Evolutionary conservation across 108 stramenopile genomes (phyloP), one percentile per base, ranked within the genome.

Genomic region (Pseudonitzschia delicatissima): DNA sequence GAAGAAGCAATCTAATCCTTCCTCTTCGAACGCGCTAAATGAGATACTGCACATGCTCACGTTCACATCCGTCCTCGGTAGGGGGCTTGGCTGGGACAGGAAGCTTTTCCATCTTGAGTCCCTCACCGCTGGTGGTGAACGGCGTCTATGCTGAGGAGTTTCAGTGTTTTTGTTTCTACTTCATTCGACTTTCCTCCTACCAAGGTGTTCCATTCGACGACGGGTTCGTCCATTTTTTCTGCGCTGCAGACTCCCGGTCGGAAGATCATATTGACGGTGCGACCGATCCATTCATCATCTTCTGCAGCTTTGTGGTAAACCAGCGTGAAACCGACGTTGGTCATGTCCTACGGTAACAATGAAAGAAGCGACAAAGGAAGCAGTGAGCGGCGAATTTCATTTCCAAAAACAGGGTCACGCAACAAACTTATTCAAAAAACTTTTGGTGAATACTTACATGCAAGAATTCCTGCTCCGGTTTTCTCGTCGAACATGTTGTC

Each of bases 191-290:
- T 64, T 15, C 82, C 82, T 29, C 77, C 78, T 6, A 60, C 72
- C 62, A 88, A 23, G 0, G 72, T 76, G 1, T 83, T 71, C 91
- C 91, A 92, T 61, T 74, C 77, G 29, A 92, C 32, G 4, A 45
- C 74, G n/a, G 91, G 91, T n/a, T n/a, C n/a, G n/a, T n/a, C n/a
- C n/a, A n/a, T n/a, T n/a, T n/a, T n/a, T n/a, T n/a, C n/a, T n/a
- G 13, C 47, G 2, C 21, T 23, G 47, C 1, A 64, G n/a, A 70
- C 37, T 11, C 87, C 87, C 12, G 75, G 82, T 39, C 76, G 71
- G 4, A 83, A 28, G 59, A 73, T 75, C 28, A 88, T 26, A 52
- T 75, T 79, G 27, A 88, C 80, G 15, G 72, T 80, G 7, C 68
- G 49, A 64, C 82, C 80, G 0, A 60, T 40, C 80, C 82, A 83